Evolutionary conservation across 768 basidiomycete species (phyloP).

Genomic region (Cantharellus anzutake): DNA sequence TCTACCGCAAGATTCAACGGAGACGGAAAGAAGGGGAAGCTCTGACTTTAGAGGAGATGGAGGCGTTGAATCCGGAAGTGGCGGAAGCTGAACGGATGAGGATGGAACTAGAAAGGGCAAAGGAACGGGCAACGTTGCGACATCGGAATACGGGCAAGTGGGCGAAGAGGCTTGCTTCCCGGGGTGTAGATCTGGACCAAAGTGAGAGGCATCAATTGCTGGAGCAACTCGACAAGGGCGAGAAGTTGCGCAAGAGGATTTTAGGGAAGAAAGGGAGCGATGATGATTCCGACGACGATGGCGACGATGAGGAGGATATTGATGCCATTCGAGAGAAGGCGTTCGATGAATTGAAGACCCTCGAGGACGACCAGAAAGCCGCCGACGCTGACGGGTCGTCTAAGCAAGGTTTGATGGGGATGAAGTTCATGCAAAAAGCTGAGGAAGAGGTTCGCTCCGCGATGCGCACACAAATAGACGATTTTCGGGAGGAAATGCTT

Average conservation of each 20-base stretch:
- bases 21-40: slow-evolving; percentile 50
- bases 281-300: slow-evolving; percentile 24
- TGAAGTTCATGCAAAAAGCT: slow-evolving; percentile 99
- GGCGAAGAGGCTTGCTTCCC: slow-evolving; percentile 55
- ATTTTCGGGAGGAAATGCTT: slow-evolving; percentile 53
- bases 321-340: slow-evolving; percentile 41
- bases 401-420: slow-evolving; percentile 62
- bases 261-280: slow-evolving; percentile 36
- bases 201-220: slow-evolving; percentile 50
- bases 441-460: slow-evolving; percentile 43
- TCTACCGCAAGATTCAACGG: slow-evolving; percentile 68
- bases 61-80: slow-evolving; percentile 30
- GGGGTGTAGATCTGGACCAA: slow-evolving; percentile 34
- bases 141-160: slow-evolving; percentile 83
- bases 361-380: slow-evolving; percentile 23
- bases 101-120: slow-evolving; percentile 61
- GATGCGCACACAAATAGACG: slow-evolving; percentile 45
- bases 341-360: slow-evolving; percentile 52
- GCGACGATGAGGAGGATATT: slow-evolving; percentile 22
- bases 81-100: slow-evolving; percentile 37
- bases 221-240: slow-evolving; percentile 72
- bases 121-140: slow-evolving; percentile 72
- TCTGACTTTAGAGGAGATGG: slow-evolving; percentile 20
- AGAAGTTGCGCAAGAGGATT: slow-evolving; percentile 61
- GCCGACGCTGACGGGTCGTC: slow-evolving; percentile 20